A percentile compares a stretch with the other conserved stretches of the same genome.
These are phyloP conservation scores for Coemansia furcata DNA, from an alignment of 192 early-diverging fungal genomes.

Conservation along the genomic window DNA sequence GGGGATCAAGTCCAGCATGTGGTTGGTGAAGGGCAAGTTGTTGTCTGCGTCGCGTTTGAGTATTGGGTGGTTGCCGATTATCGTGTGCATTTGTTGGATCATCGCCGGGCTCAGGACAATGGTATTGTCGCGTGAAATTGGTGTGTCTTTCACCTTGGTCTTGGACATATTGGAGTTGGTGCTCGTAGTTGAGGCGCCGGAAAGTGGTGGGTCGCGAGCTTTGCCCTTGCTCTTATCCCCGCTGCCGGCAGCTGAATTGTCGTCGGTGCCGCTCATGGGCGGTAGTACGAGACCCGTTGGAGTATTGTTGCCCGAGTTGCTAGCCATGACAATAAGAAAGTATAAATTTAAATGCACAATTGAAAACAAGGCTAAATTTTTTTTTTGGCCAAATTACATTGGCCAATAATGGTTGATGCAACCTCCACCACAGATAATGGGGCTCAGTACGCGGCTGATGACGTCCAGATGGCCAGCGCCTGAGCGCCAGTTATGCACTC, in stretches of 20 bases:
- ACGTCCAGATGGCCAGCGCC: conserved; percentile 34
- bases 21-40: conserved; percentile 51
- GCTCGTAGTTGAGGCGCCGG: background rate
- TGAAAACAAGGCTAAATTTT: background rate
- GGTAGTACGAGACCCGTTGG: conserved; percentile 2
- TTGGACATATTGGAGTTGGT: background rate
- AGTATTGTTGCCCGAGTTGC: conserved; percentile 4
- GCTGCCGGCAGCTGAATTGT: conserved; percentile 4
- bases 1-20: conserved; percentile 34
- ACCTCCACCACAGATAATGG: background rate
- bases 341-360: background rate
- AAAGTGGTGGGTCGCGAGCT: conserved; percentile 8
- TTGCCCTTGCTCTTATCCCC: conserved; percentile 15
- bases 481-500: conserved; percentile 36
- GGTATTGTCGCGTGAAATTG: conserved; percentile 22
- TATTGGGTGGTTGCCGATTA: conserved; percentile 43
- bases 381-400: background rate
- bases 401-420: background rate
- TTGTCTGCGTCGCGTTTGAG: conserved; percentile 49
- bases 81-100: conserved; percentile 46
- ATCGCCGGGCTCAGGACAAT: conserved; percentile 47
- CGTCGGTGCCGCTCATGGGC: background rate
- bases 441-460: background rate
- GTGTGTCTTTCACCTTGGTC: conserved; percentile 21
- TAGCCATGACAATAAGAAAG: background rate